These are phyloP conservation scores for Pholiota conissans DNA, from an alignment of 768 basidiomycete species.

Conservation along the genomic window DNA sequence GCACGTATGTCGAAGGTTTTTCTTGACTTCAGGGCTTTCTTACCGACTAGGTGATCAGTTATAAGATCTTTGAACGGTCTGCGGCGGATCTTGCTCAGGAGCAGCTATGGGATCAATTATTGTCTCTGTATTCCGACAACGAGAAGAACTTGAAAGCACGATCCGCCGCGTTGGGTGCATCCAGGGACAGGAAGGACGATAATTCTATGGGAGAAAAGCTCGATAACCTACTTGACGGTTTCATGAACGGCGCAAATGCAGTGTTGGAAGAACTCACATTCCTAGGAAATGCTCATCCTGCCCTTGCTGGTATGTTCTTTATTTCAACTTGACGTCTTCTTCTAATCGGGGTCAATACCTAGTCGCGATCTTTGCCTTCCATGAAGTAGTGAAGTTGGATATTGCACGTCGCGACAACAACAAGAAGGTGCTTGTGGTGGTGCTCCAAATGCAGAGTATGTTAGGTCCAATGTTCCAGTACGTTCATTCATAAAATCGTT, in stretches of 20 bases:
- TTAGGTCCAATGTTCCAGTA: slow-evolving; percentile 43
- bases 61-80: too few relatives aligned
- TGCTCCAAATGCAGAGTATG: slow-evolving; percentile 43
- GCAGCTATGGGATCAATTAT: not conserved
- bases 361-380: slow-evolving; percentile 15
- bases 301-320: slow-evolving; percentile 8
- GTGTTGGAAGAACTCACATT: slow-evolving; percentile 3
- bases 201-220: not conserved
- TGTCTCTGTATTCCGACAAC: not conserved
- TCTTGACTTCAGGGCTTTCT: too few relatives aligned
- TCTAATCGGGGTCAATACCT: not conserved
- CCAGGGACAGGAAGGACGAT: not conserved
- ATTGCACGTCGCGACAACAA: slow-evolving; percentile 39
- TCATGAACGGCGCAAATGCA: slow-evolving; percentile 8
- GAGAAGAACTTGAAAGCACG: not conserved
- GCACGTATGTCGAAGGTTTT: too few relatives aligned
- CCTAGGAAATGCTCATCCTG: slow-evolving; percentile 7
- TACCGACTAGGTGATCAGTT: too few relatives aligned
- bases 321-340: too few relatives aligned
- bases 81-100: not conserved
- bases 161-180: not conserved
- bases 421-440: slow-evolving; percentile 38
- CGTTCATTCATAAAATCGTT: slow-evolving; percentile 13
- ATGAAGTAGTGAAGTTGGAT: slow-evolving; percentile 11
- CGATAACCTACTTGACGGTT: slow-evolving; percentile 5